Evolutionary conservation across 1,284 basidiomycete species (phyloP).

Genomic region (Mycosarcoma mackinlayi): DNA sequence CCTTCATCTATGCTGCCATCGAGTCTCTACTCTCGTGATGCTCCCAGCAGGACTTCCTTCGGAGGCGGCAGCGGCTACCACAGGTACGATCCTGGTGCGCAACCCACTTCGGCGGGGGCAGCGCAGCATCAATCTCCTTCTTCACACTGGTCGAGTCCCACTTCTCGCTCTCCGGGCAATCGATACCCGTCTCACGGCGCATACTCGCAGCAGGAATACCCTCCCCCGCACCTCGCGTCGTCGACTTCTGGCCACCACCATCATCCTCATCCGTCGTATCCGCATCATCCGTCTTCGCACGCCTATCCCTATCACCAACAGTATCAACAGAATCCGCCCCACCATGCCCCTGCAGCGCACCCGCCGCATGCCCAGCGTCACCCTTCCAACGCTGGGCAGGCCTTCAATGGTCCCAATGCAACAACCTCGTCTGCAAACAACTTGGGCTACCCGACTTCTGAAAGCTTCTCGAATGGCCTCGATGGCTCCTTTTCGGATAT

Average conservation of each 20-base stretch:
- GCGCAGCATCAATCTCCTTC: slow-evolving; percentile 33
- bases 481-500: slow-evolving; percentile 49
- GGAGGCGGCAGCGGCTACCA: slow-evolving; percentile 25
- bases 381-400: slow-evolving; percentile 17
- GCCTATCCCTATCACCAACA: slow-evolving; percentile 25
- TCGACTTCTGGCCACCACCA: slow-evolving; percentile 22
- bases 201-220: slow-evolving; percentile 32
- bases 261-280: slow-evolving; percentile 22
- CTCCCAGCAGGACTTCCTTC: slow-evolving; percentile 30
- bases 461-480: slow-evolving; percentile 29
- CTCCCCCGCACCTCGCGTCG: slow-evolving; percentile 16
- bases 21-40: slow-evolving; percentile 40
- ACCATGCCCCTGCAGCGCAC: slow-evolving; percentile 11
- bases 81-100: slow-evolving; percentile 19
- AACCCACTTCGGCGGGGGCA: slow-evolving; percentile 8
- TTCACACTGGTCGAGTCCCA: slow-evolving; percentile 43
- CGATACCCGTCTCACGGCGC: slow-evolving; percentile 32
- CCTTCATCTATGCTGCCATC: slow-evolving; percentile 22
- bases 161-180: slow-evolving; percentile 29
- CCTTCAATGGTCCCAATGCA: background rate
- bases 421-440: slow-evolving; percentile 13
- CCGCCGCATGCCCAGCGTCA: slow-evolving; percentile 17
- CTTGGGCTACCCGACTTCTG: slow-evolving; percentile 23
- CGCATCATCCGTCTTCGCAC: slow-evolving; percentile 30
- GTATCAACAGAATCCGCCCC: slow-evolving; percentile 21